Evolutionary conservation across 2,329 filamentous ascomycete genomes (phyloP), one percentile per base, ranked within the genome.

Genomic region (Epichloe sylvatica): DNA sequence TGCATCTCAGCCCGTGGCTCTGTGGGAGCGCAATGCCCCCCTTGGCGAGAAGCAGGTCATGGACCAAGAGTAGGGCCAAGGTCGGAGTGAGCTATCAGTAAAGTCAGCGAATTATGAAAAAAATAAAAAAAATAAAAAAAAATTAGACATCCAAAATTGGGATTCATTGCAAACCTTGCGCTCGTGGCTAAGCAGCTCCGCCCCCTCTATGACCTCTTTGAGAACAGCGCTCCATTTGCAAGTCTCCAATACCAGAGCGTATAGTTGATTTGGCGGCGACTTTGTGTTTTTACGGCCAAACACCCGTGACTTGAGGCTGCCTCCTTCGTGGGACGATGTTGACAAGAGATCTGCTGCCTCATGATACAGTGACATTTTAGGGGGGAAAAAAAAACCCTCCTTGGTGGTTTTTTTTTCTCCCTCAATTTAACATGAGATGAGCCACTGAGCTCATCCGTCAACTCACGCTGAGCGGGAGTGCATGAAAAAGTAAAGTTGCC

Each of bases 221-320:
- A 98, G 69, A 3, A 96, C 74, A 3, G 73, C 64, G 58, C 90
- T 92, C 87, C 91, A 96, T 80, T 95, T 97, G 57, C 84, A 82
- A 1, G 86, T 81, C 67, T 97, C 90, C 21, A 84, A 77, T 21
- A 89, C 84, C 36, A 98, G 72, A 8, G 92, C 92, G 63, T 92
- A 97, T 7, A 97, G 73, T 62, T 94, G 86, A 11, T 83, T 82
- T 0, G 84, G 83, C 3, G 83, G 77, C 15, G 85, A 89, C 61
- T 91, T 94, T 56, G 88, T 68, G 7, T 75, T 72, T 58, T 84
- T 84, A 53, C 81, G 83, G 51, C 74, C 73, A 65, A 92, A 97
- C 42, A 97, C 80, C 36, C 86, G 76, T 7, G 88, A 87, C 66
- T 94, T 95, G 55, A 97, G 75, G 25, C 87, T 95, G 17, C 87